Base-by-base conservation (phyloP, 805 yeast species). In the Danielia oregonensis region DNA sequence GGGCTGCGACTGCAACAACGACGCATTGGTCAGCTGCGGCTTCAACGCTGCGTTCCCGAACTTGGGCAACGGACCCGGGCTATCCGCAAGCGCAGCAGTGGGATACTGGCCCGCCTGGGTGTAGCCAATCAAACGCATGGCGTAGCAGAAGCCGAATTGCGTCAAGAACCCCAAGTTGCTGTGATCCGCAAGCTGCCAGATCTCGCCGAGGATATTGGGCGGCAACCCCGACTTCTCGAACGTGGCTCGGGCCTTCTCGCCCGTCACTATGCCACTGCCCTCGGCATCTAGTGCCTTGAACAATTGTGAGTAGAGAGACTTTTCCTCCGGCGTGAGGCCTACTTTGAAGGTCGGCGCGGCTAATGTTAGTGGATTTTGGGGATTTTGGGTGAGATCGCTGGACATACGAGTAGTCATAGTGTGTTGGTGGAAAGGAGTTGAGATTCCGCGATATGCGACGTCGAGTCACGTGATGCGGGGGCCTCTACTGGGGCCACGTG, bases 101-200 rank as follows among this genome's bases (percentile, higher is more conserved):
- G 79, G 70, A 38, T 71, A 65, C 3, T 72, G 72, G 17, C 95
- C 94, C 7, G 69, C 58, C 65, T 93, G 97, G 29, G 86, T 80
- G 54, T 86, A 85, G 17, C 94, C 95, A 51, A 93, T 85, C 46
- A 87, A 67, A 56, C 99, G 76, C 78, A 93, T 73, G 14, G 97
- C 96, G 34, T 79, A 74, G 42, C 84, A 76, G 60, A 93, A 93
- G 17, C 89, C 91, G 37, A 74, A 70, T 53, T 81, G 86, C 48
- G 82, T 82, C 43, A 93, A 68, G 52, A 81, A 84, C 0, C 99
- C 99, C 43, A 79, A 72, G 63, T 87, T 87, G 39, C 78, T 80
- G n/a, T 76, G 74, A 61, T 93, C 99, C n/a, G 96, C 88, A 23
- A 84, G 57, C 57, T 85, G 89, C 98, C 98, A 93, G 43, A 93